A percentile compares a stretch with the other conserved stretches of the same genome.
Evolutionary conservation across 345 rosid genomes (phyloP).

Genomic region (Hypericum perforatum): DNA sequence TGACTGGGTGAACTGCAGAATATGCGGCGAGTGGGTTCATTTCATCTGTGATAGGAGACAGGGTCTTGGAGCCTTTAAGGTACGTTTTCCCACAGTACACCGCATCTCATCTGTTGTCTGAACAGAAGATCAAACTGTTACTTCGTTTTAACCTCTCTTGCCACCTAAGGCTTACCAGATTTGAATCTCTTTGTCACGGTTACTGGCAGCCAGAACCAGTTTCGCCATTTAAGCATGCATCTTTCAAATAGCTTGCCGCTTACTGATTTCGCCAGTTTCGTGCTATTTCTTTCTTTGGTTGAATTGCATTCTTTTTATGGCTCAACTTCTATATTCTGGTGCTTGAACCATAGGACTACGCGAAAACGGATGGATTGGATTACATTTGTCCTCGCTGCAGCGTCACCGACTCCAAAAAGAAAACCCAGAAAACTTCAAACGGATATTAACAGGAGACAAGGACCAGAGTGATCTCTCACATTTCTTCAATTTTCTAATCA

Average conservation of each 20-base stretch:
- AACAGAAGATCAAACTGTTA: not conserved
- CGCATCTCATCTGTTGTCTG: not conserved
- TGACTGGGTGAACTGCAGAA: slow-evolving; percentile 98
- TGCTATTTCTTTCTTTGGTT: not conserved
- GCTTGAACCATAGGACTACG: slow-evolving; percentile 68
- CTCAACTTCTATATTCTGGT: slow-evolving; percentile 4
- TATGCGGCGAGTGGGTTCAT: slow-evolving; percentile 99
- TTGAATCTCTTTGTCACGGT: too few relatives aligned
- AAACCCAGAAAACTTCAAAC: slow-evolving; percentile 62
- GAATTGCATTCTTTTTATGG: not conserved
- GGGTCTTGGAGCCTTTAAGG: slow-evolving; percentile 98
- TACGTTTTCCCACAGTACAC: slow-evolving; percentile 11
- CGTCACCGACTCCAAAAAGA: slow-evolving; percentile 73
- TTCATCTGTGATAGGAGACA: slow-evolving; percentile 97
- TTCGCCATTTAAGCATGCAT: too few relatives aligned
- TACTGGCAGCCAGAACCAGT: too few relatives aligned
- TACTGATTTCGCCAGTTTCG: too few relatives aligned
- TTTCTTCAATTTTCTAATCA: not conserved
- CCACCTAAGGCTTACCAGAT: too few relatives aligned
- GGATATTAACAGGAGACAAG: slow-evolving; percentile 37
- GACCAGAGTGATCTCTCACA: slow-evolving; percentile 10
- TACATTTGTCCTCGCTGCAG: slow-evolving; percentile 95
- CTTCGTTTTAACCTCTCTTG: too few relatives aligned
- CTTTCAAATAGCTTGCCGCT: too few relatives aligned
- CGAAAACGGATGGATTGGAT: slow-evolving; percentile 94